phyloP scores from a whole-genome alignment of 345 rosid species.

The Eucalyptus tenuipes region DNA sequence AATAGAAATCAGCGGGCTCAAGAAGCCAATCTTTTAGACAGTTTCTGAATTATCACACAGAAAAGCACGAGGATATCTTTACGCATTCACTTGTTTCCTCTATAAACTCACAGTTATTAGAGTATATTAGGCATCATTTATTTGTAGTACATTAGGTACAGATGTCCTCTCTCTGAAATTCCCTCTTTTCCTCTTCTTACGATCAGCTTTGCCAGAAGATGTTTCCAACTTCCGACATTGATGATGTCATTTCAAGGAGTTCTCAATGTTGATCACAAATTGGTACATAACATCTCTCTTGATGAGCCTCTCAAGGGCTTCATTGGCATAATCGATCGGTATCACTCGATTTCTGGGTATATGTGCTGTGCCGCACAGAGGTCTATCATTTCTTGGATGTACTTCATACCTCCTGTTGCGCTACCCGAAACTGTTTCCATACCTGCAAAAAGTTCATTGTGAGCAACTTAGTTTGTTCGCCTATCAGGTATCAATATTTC shows the following conservation, averaged over 20 bases:
- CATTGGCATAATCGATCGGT: constrained; percentile 52
- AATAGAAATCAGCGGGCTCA: not conserved
- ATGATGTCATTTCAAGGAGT: constrained; percentile 37
- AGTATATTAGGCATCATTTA: not conserved
- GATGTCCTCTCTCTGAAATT: not conserved
- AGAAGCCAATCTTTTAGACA: not conserved
- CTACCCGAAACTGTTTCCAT: constrained; percentile 52
- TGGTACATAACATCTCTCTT: constrained; percentile 70
- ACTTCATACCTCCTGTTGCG: constrained; percentile 42
- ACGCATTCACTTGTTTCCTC: not conserved
- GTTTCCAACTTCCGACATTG: not conserved
- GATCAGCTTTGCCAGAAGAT: not conserved
- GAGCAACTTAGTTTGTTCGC: not conserved
- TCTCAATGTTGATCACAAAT: constrained; percentile 70
- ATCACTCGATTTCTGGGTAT: constrained; percentile 58
- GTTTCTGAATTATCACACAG: not conserved
- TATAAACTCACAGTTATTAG: not conserved
- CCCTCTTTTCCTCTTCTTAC: not conserved
- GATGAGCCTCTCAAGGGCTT: constrained; percentile 62
- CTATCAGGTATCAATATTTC: not conserved
- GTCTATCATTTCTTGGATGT: constrained; percentile 66
- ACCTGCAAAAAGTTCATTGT: constrained; percentile 18
- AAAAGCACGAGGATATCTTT: not conserved
- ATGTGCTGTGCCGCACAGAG: constrained; percentile 57
- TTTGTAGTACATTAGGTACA: not conserved